phyloP scores from a whole-genome alignment of 345 rosid species.

The Crucihimalaya himalaica region DNA sequence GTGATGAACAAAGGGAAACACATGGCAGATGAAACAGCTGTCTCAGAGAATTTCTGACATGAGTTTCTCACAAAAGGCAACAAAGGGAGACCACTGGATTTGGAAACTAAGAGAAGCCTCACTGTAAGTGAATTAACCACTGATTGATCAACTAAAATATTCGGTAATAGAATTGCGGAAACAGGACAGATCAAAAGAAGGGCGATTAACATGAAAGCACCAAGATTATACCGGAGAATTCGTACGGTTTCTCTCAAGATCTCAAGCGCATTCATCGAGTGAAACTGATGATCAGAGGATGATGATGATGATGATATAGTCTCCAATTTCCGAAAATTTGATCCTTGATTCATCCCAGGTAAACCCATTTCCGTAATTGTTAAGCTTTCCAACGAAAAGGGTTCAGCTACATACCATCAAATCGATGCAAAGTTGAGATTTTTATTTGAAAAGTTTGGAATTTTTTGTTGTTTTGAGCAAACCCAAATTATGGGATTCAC shows the following conservation, averaged over 20 bases:
- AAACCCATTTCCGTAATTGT: slow-evolving; percentile 42
- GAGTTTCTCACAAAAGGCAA: slow-evolving; percentile 63
- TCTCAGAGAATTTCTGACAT: slow-evolving; percentile 67
- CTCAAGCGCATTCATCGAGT: slow-evolving; percentile 78
- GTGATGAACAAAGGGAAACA: slow-evolving; percentile 82
- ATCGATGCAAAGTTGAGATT: slow-evolving; percentile 4
- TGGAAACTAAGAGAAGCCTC: slow-evolving; percentile 65
- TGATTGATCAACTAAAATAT: slow-evolving; percentile 67
- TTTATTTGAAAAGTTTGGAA: background rate
- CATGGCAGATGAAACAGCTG: slow-evolving; percentile 60
- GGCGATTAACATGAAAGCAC: slow-evolving; percentile 62
- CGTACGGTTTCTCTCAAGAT: slow-evolving; percentile 85
- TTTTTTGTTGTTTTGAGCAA: background rate
- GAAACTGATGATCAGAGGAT: slow-evolving; percentile 42
- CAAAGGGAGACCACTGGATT: slow-evolving; percentile 75
- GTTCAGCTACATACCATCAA: background rate
- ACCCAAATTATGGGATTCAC: slow-evolving; percentile 19
- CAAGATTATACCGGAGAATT: slow-evolving; percentile 70
- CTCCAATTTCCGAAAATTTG: slow-evolving; percentile 46
- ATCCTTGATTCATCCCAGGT: slow-evolving; percentile 38
- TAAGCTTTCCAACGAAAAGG: background rate
- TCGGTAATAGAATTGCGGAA: slow-evolving; percentile 66
- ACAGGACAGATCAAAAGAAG: slow-evolving; percentile 78
- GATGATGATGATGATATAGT: slow-evolving; percentile 37
- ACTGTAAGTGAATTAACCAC: slow-evolving; percentile 58